A percentile compares a stretch with the other conserved stretches of the same genome.
Evolutionary conservation across 108 stramenopile species (phyloP).

Genomic region (Nannochloropsis oceanica): DNA sequence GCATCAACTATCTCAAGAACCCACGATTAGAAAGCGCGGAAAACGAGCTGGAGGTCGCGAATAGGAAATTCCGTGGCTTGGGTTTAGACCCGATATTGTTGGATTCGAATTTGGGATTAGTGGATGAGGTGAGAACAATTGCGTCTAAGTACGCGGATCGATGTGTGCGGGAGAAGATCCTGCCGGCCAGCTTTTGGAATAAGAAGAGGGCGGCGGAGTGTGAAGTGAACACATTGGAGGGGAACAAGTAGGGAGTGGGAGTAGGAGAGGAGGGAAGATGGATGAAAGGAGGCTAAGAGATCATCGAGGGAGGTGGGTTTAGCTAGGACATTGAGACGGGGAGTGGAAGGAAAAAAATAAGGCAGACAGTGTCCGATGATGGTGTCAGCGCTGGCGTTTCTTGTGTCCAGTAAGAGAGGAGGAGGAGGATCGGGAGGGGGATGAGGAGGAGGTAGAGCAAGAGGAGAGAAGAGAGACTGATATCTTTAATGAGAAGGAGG

Average conservation of each 20-base stretch:
- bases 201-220: conserved; percentile 20
- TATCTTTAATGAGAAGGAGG: too few species aligned
- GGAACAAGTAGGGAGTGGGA: background rate
- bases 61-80: conserved; percentile 77
- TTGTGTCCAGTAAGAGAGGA: background rate
- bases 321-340: background rate
- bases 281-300: background rate
- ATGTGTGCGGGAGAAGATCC: conserved; percentile 72
- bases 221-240: background rate
- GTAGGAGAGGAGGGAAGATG: background rate
- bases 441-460: background rate
- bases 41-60: conserved; percentile 93
- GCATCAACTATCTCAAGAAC: conserved; percentile 79
- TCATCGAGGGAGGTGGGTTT: background rate
- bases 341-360: background rate
- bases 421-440: background rate
- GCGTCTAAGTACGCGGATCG: conserved; percentile 82
- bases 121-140: conserved; percentile 64
- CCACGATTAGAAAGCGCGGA: conserved; percentile 92
- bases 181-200: conserved; percentile 86
- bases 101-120: conserved; percentile 50
- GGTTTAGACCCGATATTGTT: conserved; percentile 81
- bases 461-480: background rate
- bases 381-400: conserved; percentile 2
- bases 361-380: background rate